phyloP scores from a whole-genome alignment of 2,329 filamentous ascomycete genomes.

The Neophaeococcomyces aloes region DNA sequence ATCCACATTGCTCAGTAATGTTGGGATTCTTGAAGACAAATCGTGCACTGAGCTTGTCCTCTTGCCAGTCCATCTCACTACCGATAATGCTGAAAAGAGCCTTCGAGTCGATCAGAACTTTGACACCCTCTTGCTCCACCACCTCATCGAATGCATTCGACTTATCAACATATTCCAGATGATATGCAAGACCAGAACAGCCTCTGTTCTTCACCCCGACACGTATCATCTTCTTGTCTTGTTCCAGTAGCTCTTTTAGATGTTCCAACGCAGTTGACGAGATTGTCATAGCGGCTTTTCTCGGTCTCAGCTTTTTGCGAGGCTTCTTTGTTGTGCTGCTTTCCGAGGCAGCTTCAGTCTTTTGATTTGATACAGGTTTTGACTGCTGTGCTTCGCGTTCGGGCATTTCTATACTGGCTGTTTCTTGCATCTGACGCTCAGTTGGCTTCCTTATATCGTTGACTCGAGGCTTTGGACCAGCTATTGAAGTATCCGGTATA shows the following conservation, averaged over 20 bases:
- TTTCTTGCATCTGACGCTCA: constrained; percentile 27
- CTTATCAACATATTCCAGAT: constrained; percentile 91
- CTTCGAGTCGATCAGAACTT: constrained; percentile 93
- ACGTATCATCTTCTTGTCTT: constrained; percentile 83
- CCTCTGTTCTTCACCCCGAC: constrained; percentile 90
- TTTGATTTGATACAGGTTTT: constrained; percentile 36
- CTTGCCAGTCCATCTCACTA: constrained; percentile 97
- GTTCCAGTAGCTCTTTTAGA: constrained; percentile 63
- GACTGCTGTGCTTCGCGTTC: constrained; percentile 60
- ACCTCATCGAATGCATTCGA: constrained; percentile 78
- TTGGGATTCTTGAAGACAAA: constrained; percentile 97
- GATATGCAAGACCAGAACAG: constrained; percentile 86
- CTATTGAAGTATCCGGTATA: constrained; percentile 52
- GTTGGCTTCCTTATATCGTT: constrained; percentile 39
- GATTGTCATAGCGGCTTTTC: constrained; percentile 85
- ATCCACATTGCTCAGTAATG: constrained; percentile 95
- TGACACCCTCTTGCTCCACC: constrained; percentile 92
- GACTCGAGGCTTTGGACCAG: constrained; percentile 39
- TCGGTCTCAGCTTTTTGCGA: constrained; percentile 59
- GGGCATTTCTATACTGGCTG: constrained; percentile 38
- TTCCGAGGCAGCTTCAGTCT: constrained; percentile 17
- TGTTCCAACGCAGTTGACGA: constrained; percentile 71
- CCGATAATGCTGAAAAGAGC: constrained; percentile 96
- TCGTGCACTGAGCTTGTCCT: constrained; percentile 83
- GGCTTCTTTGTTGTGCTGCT: constrained; percentile 41